These are phyloP conservation scores for Cytospora schulzeri DNA, from an alignment of 2,329 filamentous ascomycete genomes.

Conservation along the genomic window DNA sequence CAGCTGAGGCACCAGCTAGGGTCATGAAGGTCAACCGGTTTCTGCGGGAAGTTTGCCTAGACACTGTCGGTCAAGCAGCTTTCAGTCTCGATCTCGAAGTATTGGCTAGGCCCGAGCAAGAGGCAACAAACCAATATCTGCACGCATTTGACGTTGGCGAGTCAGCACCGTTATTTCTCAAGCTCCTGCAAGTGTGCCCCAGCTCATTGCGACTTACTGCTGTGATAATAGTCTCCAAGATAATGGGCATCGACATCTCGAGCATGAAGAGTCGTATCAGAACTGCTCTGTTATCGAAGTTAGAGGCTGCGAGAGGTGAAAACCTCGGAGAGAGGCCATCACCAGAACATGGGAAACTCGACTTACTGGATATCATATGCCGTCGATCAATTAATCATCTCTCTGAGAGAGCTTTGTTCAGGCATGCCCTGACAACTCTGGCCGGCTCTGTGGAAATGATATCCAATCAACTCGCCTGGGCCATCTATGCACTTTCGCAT, in stretches of 20 bases:
- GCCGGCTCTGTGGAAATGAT: conserved; percentile 8
- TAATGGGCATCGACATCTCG: not conserved
- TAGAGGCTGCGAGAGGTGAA: not conserved
- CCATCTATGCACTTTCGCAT: not conserved
- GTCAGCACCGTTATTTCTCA: not conserved
- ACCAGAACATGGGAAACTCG: not conserved
- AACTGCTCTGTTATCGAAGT: not conserved
- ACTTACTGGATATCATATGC: not conserved
- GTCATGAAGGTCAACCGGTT: not conserved
- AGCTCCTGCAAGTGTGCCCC: conserved; percentile 3
- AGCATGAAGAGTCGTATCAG: not conserved
- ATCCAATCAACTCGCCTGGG: conserved; percentile 2
- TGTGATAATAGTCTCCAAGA: not conserved
- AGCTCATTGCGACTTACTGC: not conserved
- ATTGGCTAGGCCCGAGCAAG: not conserved
- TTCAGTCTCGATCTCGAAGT: not conserved
- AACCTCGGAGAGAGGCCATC: too few species aligned
- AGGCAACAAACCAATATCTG: not conserved
- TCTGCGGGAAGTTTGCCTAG: not conserved
- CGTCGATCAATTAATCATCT: not conserved
- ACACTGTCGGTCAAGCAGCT: not conserved
- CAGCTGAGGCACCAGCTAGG: not conserved
- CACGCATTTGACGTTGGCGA: conserved; percentile 2
- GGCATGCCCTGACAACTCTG: not conserved
- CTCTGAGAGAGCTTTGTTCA: not conserved